Evolutionary conservation across 179 eudicot species (phyloP).

Genomic region (Patellifolia procumbens): DNA sequence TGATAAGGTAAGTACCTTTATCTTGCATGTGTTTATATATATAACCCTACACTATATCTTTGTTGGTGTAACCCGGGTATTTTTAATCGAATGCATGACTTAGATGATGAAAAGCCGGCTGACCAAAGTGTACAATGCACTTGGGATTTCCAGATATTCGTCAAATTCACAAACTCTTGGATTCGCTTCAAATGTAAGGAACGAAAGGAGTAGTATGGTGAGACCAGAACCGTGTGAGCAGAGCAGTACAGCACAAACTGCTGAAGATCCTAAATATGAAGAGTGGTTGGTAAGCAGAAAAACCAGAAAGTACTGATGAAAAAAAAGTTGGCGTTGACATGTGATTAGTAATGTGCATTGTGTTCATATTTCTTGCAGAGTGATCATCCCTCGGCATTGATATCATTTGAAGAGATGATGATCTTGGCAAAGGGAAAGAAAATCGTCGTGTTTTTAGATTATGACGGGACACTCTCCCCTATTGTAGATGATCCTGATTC

Average conservation of each 20-base stretch:
- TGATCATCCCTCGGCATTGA: conserved; percentile 75
- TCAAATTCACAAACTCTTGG: conserved; percentile 13
- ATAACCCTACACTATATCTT: background rate
- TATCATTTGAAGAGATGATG: conserved; percentile 52
- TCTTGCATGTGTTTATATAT: too few relatives aligned
- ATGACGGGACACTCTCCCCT: conserved; percentile 87
- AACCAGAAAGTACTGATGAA: background rate
- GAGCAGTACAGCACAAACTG: conserved; percentile 15
- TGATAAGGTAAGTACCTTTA: conserved; percentile 20
- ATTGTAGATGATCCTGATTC: conserved; percentile 76
- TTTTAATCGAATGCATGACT: background rate
- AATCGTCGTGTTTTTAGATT: conserved; percentile 74
- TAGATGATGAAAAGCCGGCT: conserved; percentile 41
- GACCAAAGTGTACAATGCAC: conserved; percentile 33
- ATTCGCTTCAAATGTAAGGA: conserved; percentile 25
- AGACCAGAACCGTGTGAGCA: conserved; percentile 43
- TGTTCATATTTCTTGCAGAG: conserved; percentile 32
- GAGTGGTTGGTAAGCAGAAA: conserved; percentile 37
- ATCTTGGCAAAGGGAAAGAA: conserved; percentile 49
- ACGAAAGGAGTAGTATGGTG: conserved; percentile 33
- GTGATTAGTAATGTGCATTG: background rate
- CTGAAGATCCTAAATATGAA: conserved; percentile 26
- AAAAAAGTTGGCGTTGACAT: background rate
- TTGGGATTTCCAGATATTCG: conserved; percentile 36
- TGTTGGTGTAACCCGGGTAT: background rate